Conservation (phyloP, 2,329 filamentous ascomycete genomes). For the Colletotrichum sp. region DNA sequence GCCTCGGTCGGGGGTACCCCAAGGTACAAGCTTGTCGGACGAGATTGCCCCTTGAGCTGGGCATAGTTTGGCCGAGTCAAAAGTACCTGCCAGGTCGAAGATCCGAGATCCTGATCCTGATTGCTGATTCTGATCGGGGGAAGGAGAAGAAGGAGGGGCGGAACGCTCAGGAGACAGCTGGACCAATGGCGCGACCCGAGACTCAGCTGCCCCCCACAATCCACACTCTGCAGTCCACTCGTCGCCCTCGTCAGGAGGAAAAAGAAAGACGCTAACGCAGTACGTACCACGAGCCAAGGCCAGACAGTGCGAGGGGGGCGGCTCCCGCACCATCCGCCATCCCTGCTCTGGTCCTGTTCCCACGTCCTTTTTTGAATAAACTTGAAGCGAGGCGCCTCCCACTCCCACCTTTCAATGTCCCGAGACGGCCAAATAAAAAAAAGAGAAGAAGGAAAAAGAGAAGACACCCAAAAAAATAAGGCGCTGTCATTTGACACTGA, state of each 20-base stretch:
- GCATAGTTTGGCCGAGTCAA: not conserved
- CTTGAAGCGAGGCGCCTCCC: conserved; percentile 6
- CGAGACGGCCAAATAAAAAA: not conserved
- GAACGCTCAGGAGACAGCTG: not conserved
- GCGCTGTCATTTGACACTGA: not conserved
- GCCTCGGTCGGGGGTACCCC: not conserved
- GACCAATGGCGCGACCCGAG: not conserved
- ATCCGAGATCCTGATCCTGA: conserved; percentile 19
- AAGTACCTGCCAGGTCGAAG: conserved; percentile 9
- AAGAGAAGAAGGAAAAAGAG: not conserved
- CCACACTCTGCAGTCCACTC: not conserved
- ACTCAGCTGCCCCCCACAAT: not conserved
- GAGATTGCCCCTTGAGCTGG: not conserved
- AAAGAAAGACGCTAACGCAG: not conserved
- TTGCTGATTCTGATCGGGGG: conserved; percentile 10
- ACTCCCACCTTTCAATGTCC: not conserved
- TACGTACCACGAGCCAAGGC: not conserved
- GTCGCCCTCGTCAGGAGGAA: not conserved
- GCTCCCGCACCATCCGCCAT: not conserved
- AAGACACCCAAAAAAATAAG: no score
- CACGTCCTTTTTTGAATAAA: conserved; percentile 15
- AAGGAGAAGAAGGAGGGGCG: not conserved
- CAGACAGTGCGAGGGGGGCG: not conserved
- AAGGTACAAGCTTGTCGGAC: not conserved
- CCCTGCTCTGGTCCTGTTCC: conserved; percentile 2